Evolutionary conservation across 441 rosid species (phyloP).

Genomic region (Pelargonium australe): DNA sequence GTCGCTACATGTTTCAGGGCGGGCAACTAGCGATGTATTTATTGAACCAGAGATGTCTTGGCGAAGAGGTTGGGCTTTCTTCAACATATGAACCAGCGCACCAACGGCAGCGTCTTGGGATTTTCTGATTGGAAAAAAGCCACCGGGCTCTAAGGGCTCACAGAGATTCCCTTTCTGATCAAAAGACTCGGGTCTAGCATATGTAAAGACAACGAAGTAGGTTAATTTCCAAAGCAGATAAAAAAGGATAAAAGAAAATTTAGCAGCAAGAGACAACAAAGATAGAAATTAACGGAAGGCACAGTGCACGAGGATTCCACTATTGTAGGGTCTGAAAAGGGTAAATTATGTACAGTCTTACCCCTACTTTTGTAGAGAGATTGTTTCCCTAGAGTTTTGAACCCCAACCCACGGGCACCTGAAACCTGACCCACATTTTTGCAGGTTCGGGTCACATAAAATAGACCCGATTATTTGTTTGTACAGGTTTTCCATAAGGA

Average conservation of each 20-base stretch:
- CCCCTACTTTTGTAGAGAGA: too few relatives aligned
- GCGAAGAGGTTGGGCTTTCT: conserved; percentile 78
- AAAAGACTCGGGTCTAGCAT: conserved; percentile 50
- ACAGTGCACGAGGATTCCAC: too few relatives aligned
- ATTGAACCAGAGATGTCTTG: conserved; percentile 38
- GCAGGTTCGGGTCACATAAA: too few relatives aligned
- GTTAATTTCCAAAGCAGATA: conserved; percentile 11
- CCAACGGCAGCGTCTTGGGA: conserved; percentile 88
- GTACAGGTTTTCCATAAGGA: too few relatives aligned
- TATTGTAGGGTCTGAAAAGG: too few relatives aligned
- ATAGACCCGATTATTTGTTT: too few relatives aligned
- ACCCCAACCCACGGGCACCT: too few relatives aligned
- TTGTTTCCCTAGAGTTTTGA: too few relatives aligned
- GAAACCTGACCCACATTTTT: too few relatives aligned
- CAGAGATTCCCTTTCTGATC: conserved; percentile 42
- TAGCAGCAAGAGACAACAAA: not conserved
- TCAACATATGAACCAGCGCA: conserved; percentile 71
- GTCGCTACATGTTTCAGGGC: conserved; percentile 30
- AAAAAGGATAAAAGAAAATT: not conserved
- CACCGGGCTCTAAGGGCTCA: conserved; percentile 48
- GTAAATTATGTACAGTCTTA: too few relatives aligned
- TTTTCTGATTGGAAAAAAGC: conserved; percentile 37
- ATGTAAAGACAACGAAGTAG: conserved; percentile 13
- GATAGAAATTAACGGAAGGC: not conserved
- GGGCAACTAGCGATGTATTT: conserved; percentile 27